These are phyloP conservation scores for Ophiocordyceps unilateralis DNA, from an alignment of 2,329 filamentous ascomycete species.

Conservation along the genomic window DNA sequence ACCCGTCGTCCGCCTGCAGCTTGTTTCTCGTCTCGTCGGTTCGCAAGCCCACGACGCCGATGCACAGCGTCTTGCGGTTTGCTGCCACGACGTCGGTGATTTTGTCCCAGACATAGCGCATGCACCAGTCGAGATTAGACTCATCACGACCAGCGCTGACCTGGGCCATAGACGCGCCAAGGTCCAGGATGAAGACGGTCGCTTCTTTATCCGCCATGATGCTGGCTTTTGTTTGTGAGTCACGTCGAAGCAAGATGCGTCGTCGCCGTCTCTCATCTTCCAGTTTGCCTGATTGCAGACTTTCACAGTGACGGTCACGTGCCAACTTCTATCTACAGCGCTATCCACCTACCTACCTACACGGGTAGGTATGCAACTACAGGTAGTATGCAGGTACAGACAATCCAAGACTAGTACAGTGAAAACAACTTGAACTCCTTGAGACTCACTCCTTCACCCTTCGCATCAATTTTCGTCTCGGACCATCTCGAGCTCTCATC, in stretches of 20 bases:
- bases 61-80: constrained; percentile 49
- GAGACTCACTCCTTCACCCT: no score
- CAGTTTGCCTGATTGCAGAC: no score
- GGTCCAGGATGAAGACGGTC: constrained; percentile 78
- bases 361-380: no score
- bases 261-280: no score
- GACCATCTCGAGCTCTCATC: background rate
- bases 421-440: no score
- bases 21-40: constrained; percentile 62
- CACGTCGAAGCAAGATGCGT: no score
- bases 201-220: constrained; percentile 85
- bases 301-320: no score
- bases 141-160: constrained; percentile 52
- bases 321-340: no score
- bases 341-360: no score
- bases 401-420: no score
- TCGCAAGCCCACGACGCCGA: constrained; percentile 66
- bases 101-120: constrained; percentile 92
- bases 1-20: constrained; percentile 51
- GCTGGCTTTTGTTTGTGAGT: no score
- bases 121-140: constrained; percentile 73
- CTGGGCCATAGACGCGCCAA: constrained; percentile 71
- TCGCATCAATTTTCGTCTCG: background rate
- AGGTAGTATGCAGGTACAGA: no score
- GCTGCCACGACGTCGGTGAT: constrained; percentile 51